phyloP scores from a whole-genome alignment of 331 rosid genomes.

The Arachis monticola region DNA sequence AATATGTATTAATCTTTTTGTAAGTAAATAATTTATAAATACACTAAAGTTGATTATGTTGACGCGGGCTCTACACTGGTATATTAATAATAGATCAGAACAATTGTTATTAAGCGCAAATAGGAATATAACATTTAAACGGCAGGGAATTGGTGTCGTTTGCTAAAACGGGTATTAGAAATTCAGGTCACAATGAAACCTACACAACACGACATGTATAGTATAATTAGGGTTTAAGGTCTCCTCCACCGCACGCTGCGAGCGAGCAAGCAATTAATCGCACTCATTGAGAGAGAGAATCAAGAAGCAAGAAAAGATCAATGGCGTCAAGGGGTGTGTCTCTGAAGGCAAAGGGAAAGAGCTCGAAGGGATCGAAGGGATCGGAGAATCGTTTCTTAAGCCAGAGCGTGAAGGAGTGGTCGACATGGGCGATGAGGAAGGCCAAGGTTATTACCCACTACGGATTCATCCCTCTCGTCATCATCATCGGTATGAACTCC shows the following conservation, averaged over 20 bases:
- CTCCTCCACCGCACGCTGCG: not conserved
- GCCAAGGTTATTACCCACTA: slow-evolving; percentile 85
- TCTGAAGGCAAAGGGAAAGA: slow-evolving; percentile 79
- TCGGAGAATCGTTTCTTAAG: slow-evolving; percentile 49
- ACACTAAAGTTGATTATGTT: no score
- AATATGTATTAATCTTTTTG: no score
- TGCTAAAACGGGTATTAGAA: not conserved
- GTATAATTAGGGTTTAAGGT: slow-evolving; percentile 39
- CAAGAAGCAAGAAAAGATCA: not conserved
- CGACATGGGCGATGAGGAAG: slow-evolving; percentile 73
- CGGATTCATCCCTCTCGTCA: slow-evolving; percentile 89
- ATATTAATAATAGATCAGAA: not conserved
- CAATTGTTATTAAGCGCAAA: no score
- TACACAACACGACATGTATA: slow-evolving; percentile 28
- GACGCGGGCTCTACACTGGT: no score
- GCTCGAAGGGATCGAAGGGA: slow-evolving; percentile 63
- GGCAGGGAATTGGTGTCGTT: slow-evolving; percentile 9
- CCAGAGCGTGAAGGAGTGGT: slow-evolving; percentile 77
- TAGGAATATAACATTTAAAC: no score
- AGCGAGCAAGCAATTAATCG: not conserved
- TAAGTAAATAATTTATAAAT: no score
- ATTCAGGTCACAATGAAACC: not conserved
- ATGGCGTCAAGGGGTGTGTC: slow-evolving; percentile 87
- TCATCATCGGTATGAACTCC: slow-evolving; percentile 91
- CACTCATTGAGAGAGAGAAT: not conserved